Conservation (phyloP, 768 basidiomycete species). For the Tricholoma saponaceum region DNA sequence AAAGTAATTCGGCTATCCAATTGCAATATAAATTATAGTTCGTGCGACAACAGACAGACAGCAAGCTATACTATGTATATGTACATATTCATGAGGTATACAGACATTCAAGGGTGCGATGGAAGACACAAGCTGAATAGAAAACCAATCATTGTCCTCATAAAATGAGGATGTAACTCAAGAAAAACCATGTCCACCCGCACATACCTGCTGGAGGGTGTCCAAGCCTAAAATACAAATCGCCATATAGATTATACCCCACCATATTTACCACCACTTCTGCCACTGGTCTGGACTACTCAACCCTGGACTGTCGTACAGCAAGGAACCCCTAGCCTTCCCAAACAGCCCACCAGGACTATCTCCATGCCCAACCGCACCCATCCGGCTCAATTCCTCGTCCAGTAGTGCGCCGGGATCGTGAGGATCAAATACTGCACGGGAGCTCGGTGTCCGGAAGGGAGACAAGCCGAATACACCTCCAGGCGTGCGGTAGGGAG, state of each 20-base stretch:
- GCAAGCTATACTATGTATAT: neutral
- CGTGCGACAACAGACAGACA: neutral
- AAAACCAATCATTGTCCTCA: slow-evolving; percentile 1
- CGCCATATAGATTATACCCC: slow-evolving; percentile 5
- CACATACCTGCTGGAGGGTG: neutral
- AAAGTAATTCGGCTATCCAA: no score
- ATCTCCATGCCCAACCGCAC: slow-evolving; percentile 39
- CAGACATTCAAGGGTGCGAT: neutral
- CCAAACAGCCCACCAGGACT: slow-evolving; percentile 71
- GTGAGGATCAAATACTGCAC: slow-evolving; percentile 63
- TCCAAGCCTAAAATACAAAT: slow-evolving; percentile 7
- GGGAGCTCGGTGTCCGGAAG: slow-evolving; percentile 48
- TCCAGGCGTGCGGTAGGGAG: slow-evolving; percentile 36
- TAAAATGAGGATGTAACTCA: slow-evolving; percentile 1
- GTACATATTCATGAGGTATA: slow-evolving; percentile 7
- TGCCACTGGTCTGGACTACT: slow-evolving; percentile 52
- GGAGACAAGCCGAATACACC: slow-evolving; percentile 27
- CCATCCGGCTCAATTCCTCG: slow-evolving; percentile 63
- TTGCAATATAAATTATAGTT: neutral
- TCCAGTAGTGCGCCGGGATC: slow-evolving; percentile 66
- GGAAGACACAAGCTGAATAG: neutral
- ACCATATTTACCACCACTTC: slow-evolving; percentile 41
- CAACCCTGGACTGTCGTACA: slow-evolving; percentile 74
- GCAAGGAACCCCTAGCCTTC: slow-evolving; percentile 42
- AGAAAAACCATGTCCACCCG: neutral